Evolutionary conservation across 768 basidiomycete species (phyloP).

Genomic region (Asterophora lycoperdoides): DNA sequence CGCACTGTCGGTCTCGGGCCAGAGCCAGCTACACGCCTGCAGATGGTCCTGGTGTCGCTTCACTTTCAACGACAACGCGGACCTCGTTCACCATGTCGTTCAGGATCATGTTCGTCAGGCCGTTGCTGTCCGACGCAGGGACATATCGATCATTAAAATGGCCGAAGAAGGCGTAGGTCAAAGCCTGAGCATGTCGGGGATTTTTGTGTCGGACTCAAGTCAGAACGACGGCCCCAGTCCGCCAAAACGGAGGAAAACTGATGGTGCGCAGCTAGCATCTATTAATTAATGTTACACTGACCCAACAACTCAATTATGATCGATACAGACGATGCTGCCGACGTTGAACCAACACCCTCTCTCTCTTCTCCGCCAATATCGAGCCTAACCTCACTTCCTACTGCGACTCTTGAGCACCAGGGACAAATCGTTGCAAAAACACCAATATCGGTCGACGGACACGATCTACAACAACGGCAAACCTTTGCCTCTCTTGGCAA

Average conservation of each 20-base stretch:
- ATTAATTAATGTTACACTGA: too few species aligned
- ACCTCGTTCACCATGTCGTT: constrained; percentile 43
- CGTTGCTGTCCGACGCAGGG: constrained; percentile 39
- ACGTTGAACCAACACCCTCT: constrained; percentile 21
- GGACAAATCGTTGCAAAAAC: not conserved
- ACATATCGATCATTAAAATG: constrained; percentile 40
- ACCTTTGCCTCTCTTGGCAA: constrained; percentile 23
- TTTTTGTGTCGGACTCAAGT: constrained; percentile 6
- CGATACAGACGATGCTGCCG: not conserved
- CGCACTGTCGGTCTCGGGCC: constrained; percentile 1
- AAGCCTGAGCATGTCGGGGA: constrained; percentile 25
- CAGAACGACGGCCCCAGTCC: not conserved
- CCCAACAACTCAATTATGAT: not conserved
- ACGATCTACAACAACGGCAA: not conserved
- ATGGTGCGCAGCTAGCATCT: constrained; percentile 3
- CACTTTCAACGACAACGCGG: constrained; percentile 32
- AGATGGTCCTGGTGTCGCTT: constrained; percentile 52
- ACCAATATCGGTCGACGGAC: too few species aligned
- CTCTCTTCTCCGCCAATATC: constrained; percentile 33
- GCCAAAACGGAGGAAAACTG: not conserved
- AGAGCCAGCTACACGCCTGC: constrained; percentile 30
- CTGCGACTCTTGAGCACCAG: constrained; percentile 4
- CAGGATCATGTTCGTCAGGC: constrained; percentile 43
- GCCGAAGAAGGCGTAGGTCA: constrained; percentile 44
- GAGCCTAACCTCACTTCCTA: constrained; percentile 21